Evolutionary conservation across 441 rosid species (phyloP), one percentile per base, ranked within the genome.

Genomic region (Pelargonium cotyledonis): DNA sequence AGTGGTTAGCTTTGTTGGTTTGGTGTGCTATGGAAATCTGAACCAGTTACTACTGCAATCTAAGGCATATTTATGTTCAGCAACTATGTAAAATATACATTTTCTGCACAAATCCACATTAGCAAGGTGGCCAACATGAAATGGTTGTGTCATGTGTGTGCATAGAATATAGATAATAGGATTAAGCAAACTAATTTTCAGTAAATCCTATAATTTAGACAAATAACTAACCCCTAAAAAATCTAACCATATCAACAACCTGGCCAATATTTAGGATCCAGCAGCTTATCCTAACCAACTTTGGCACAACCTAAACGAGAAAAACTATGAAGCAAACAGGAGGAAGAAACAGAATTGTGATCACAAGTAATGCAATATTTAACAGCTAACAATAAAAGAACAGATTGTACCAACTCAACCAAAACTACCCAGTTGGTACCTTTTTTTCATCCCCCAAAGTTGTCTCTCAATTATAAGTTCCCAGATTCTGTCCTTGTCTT

Each of bases 201-300:
- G 38, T 31, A 31, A 31, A 31, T 31, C 38, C 38, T 31, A 31
- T 31, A 31, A 31, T 31, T 31, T 31, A 31, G 38, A 31, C 38
- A 31, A 31, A 31, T 31, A 31, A 31, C 38, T 4, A 31, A 31
- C 38, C 38, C 38, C 38, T 16, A 55, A 55, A 55, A 55, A 21
- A 55, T 55, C 61, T 55, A 7, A 16, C 19, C 12, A 31, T 31
- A 31, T 31, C 38, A 31, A 31, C 38, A 31, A 31, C 38, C 38
- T 18, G 63, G 19, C 63, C 63, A 58, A 58, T 19, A 19, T 21
- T 58, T 12, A 19, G 63, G 63, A 58, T 58, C 12, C 63, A 58
- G 23, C 63, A 58, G 63, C 63, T 58, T 29, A 58, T 58, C 63
- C 47, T 43, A 55, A 55, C 61, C 26, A 55, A 58, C 23, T 21